Percentiles rank a stretch among this genome's conserved stretches.
phyloP scores from a whole-genome alignment of 352 stramenopile genomes.

The Phytophthora crassamura region DNA sequence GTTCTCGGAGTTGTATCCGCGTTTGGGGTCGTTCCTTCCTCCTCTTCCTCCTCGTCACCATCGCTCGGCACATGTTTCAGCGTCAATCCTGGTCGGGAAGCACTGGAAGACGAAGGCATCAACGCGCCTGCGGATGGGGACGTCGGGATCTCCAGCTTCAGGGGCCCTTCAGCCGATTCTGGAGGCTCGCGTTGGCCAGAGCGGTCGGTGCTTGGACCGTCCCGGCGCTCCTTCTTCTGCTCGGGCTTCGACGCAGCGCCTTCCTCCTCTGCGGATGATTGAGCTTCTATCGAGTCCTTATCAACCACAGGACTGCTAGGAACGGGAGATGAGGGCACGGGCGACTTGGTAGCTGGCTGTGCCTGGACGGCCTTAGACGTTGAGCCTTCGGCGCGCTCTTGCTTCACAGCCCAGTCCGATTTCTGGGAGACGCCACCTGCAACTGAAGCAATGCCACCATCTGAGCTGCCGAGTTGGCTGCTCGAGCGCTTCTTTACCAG shows the following conservation, averaged over 20 bases:
- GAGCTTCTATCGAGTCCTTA: conserved; percentile 31
- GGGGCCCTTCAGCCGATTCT: conserved; percentile 8
- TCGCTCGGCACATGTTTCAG: conserved; percentile 45
- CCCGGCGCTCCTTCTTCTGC: conserved; percentile 8
- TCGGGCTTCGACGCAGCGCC: conserved; percentile 13
- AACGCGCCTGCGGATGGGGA: conserved; percentile 26
- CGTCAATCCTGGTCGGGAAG: conserved; percentile 1
- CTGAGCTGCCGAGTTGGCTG: conserved; percentile 15
- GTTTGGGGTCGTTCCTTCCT: conserved; percentile 38
- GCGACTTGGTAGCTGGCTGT: conserved; percentile 7
- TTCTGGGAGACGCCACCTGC: not conserved
- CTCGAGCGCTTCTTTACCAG: conserved; percentile 25
- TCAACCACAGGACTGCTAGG: conserved; percentile 14
- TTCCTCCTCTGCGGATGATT: conserved; percentile 32
- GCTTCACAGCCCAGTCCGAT: conserved; percentile 1
- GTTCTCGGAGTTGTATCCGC: conserved; percentile 30
- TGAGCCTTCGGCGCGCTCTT: not conserved
- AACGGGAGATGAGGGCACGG: conserved; percentile 24
- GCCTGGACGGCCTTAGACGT: conserved; percentile 1
- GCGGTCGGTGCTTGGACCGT: not conserved
- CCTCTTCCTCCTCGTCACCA: conserved; percentile 60
- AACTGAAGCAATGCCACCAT: not conserved
- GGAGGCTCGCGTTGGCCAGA: not conserved
- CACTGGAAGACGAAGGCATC: conserved; percentile 23
- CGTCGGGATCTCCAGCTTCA: conserved; percentile 41